Evolutionary conservation across 345 rosid genomes (phyloP), one percentile per base, ranked within the genome.

Genomic region (Reutealis trisperma): DNA sequence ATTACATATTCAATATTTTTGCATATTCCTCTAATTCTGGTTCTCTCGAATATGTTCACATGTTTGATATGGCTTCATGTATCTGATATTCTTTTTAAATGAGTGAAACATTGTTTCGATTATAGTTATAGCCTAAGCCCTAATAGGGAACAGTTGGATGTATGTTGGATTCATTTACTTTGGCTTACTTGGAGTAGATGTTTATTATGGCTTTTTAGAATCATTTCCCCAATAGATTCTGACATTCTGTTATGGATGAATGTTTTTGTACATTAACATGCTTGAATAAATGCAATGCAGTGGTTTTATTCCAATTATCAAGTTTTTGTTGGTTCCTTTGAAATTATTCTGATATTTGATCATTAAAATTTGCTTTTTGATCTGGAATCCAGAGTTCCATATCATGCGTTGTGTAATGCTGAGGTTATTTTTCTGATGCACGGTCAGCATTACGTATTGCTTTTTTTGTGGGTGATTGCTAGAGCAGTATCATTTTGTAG

Each of bases 341-440:
- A 81, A 60, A 62, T 18, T 66, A 61, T 55, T 18, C 51, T 30
- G 55, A 34, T 64, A 63, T 59, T 44, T 25, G 18, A 19, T 32
- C 75, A 37, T 44, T 25, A 27, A 32, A 15, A 12, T 67, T 27
- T 13, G 25, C 30, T 52, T 15, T 51, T 15, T 63, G 41, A 14
- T 59, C 7, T 52, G 52, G 49, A 76, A 65, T 8, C 30, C 42
- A 60, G 6, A 75, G 59, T 57, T 81, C 71, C 32, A 22, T 69
- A 55, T 66, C 37, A 51, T 51, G 15, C 55, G 0, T 51, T 51
- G 19, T 51, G 55, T 51, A 51, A 51, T 14, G 18, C 5, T 51
- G 19, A 51, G 19, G 55, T 51, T 51, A 1, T 51, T 51, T 14
- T 13, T 51, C 55, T 51, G 16, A 4, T 14, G 16, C 16, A 51